Evolutionary conservation across 1,139 yeast species (phyloP), one percentile per base, ranked within the genome.

Genomic region (Geotrichum phurueaensis): DNA sequence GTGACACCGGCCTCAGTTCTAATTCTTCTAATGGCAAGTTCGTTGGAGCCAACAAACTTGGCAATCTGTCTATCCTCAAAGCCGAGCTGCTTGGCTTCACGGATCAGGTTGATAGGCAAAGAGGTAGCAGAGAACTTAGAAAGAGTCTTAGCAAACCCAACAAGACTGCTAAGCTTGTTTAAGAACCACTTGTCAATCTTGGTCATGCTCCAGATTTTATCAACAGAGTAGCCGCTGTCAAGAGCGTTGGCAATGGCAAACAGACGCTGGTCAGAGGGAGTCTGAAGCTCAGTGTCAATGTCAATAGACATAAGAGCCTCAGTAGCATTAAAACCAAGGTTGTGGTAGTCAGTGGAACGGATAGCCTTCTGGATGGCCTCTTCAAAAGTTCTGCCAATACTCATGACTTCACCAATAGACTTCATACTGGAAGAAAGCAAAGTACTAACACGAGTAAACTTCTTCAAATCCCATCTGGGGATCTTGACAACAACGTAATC

Each of bases 321-420:
- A 62, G 96, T 90, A 70, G 87, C 83, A 74, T 86, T 89, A 84
- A 95, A 95, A 63, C 99, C 99, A 69, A 91, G 79, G 79, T 94
- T 92, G 68, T 89, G 92, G 75, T 92, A 92, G 73, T 94, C 99
- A 53, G 96, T 90, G 18, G 97, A 91, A 22, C 99, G 86, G 69
- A 94, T 87, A 60, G 99, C 99, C 81, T 94, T 94, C 78, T 94
- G 99, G 82, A 94, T 87, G 18, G 97, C 89, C 77, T 94, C 99
- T 78, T 94, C 99, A 73, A 92, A 94, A 69, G 85, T 94, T 78
- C 99, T 87, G 71, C 99, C 99, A 73, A 94, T 94, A 60, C 97
- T 96, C 99, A 94, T 94, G 64, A 94, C 99, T 78, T 94, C 99
- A 76, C 99, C 99, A 62, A 94, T 99, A 54, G 98, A 92, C 78